These are phyloP conservation scores for Xerocomellus dryophilus DNA, from an alignment of 768 basidiomycete species.

Conservation along the genomic window DNA sequence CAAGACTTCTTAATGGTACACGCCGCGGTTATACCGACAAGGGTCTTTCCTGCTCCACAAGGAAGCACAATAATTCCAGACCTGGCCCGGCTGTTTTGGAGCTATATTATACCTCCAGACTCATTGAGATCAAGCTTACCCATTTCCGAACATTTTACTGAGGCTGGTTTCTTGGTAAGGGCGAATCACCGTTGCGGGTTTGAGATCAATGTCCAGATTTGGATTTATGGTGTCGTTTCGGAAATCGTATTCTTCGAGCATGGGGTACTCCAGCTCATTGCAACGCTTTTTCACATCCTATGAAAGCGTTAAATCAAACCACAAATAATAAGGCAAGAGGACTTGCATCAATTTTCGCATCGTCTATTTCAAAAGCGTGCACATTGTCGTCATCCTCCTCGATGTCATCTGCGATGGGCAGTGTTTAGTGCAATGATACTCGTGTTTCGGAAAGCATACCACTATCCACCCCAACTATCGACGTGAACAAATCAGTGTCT, in stretches of 20 bases:
- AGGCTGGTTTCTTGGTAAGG: slow-evolving; percentile 98
- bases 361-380: slow-evolving; percentile 94
- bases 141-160: slow-evolving; percentile 99
- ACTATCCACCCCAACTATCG: slow-evolving; percentile 91
- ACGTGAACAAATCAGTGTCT: slow-evolving; percentile 85
- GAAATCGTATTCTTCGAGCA: slow-evolving; percentile 99
- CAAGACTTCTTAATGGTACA: slow-evolving; percentile 99
- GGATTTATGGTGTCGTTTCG: slow-evolving; percentile 94
- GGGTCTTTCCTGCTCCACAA: slow-evolving; percentile 97
- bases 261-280: slow-evolving; percentile 94
- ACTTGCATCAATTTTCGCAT: slow-evolving; percentile 86
- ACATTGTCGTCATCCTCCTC: slow-evolving; percentile 98
- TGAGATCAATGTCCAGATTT: slow-evolving; percentile 97
- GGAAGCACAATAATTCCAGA: slow-evolving; percentile 98
- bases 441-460: slow-evolving; percentile 44
- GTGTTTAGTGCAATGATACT: neutral
- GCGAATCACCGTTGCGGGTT: slow-evolving; percentile 94
- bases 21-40: slow-evolving; percentile 99
- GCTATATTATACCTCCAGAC: neutral
- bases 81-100: slow-evolving; percentile 73
- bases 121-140: slow-evolving; percentile 45
- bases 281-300: slow-evolving; percentile 96
- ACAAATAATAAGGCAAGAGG: neutral
- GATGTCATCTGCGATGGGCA: slow-evolving; percentile 70
- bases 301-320: slow-evolving; percentile 6